Evolutionary conservation across 176 grass and related monocot species (phyloP).

Genomic region (Bolboschoenus planiculmis): DNA sequence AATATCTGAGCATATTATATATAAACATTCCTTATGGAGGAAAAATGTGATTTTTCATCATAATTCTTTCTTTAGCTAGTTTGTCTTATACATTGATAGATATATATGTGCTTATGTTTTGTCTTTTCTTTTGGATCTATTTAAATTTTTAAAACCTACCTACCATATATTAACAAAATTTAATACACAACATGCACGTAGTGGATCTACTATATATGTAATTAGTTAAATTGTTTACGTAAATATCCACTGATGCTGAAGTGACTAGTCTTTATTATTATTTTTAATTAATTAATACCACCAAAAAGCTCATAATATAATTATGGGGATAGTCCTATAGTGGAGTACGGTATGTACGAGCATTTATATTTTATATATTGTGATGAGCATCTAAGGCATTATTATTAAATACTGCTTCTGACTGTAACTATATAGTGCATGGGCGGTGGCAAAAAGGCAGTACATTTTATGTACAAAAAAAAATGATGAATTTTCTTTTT

Average conservation of each 20-base stretch:
- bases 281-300: neutral
- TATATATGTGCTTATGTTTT: neutral
- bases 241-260: neutral
- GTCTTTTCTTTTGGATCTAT: neutral
- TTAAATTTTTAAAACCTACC: neutral
- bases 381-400: neutral
- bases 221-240: neutral
- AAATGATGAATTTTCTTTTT: too few species aligned
- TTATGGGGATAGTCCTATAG: neutral
- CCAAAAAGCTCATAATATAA: neutral
- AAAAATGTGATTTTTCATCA: neutral
- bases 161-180: neutral
- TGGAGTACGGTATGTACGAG: neutral
- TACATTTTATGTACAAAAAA: neutral
- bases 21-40: too few species aligned
- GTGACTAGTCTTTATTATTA: neutral
- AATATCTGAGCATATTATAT: too few species aligned
- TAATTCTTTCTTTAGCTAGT: too few species aligned
- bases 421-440: neutral
- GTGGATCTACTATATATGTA: neutral
- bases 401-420: neutral
- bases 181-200: constrained; percentile 1
- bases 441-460: neutral
- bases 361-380: neutral
- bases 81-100: too few species aligned